Percentiles rank a stretch among this genome's conserved stretches.
phyloP scores from a whole-genome alignment of 768 basidiomycete species.

The Serendipita indica region DNA sequence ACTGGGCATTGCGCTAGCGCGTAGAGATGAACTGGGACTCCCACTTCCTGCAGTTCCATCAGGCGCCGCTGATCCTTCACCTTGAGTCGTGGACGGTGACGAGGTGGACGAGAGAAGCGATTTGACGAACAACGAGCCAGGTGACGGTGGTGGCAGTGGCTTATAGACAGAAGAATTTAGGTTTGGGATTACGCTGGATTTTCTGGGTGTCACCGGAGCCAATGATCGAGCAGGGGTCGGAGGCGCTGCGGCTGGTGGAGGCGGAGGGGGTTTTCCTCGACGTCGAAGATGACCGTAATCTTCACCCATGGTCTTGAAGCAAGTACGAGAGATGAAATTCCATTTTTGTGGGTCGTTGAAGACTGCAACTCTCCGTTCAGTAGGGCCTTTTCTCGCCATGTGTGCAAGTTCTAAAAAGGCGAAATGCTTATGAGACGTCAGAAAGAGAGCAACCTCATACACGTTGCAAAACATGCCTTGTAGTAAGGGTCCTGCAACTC shows the following conservation, averaged over 20 bases:
- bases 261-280: constrained; percentile 32
- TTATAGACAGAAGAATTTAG: constrained; percentile 5
- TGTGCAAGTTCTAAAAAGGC: constrained; percentile 49
- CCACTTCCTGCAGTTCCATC: neutral
- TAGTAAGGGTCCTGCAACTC: constrained; percentile 37
- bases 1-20: neutral
- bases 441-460: neutral
- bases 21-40: neutral
- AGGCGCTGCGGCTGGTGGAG: constrained; percentile 15
- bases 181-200: constrained; percentile 17
- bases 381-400: constrained; percentile 33
- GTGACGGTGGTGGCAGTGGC: neutral
- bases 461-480: constrained; percentile 6
- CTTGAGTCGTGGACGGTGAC: neutral
- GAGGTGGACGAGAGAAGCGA: neutral
- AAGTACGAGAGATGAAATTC: constrained; percentile 42
- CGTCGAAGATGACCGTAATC: constrained; percentile 56
- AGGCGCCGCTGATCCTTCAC: neutral
- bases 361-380: constrained; percentile 35
- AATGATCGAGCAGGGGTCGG: constrained; percentile 14
- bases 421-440: constrained; percentile 30
- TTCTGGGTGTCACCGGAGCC: constrained; percentile 19
- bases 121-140: neutral
- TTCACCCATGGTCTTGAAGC: constrained; percentile 43
- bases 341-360: constrained; percentile 59